Percentiles rank a stretch among this genome's conserved stretches.
phyloP scores from a whole-genome alignment of 768 basidiomycete genomes.

The Tulasnella sp. region DNA sequence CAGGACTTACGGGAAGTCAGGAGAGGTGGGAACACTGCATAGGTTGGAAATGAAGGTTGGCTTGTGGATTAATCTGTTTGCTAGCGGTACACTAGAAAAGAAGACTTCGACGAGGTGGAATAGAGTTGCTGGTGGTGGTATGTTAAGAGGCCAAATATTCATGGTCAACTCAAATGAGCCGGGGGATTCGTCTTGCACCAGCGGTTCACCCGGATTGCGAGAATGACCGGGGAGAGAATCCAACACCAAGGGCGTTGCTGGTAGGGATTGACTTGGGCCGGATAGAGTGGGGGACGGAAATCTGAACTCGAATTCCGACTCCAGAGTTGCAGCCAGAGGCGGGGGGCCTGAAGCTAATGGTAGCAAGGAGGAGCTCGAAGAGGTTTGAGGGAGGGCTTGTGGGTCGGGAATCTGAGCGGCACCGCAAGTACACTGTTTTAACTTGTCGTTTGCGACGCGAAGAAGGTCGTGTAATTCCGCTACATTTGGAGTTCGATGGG shows the following conservation, averaged over 20 bases:
- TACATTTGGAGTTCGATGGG: neutral
- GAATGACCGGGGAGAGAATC: neutral
- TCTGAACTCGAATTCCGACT: neutral
- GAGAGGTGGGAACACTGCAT: neutral
- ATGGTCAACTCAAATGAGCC: neutral
- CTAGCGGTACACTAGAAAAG: constrained; percentile 20
- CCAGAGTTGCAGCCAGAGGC: neutral
- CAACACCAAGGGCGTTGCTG: neutral
- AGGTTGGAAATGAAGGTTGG: constrained; percentile 26
- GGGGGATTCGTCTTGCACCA: neutral
- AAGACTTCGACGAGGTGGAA: constrained; percentile 24
- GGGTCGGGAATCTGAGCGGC: neutral
- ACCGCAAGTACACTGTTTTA: neutral
- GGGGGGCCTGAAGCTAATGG: neutral
- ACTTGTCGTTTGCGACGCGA: neutral
- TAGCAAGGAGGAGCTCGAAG: neutral
- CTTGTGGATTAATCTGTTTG: constrained; percentile 22
- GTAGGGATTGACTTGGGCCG: neutral
- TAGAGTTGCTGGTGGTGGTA: constrained; percentile 15
- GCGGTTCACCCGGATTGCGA: neutral
- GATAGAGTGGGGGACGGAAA: neutral
- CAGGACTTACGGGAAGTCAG: constrained; percentile 12
- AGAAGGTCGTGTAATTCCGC: neutral
- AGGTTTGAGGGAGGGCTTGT: neutral
- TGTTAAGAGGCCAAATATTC: constrained; percentile 7